Evolutionary conservation across 208 protist genomes (phyloP).

Genomic region (Trypanosoma melophagium): DNA sequence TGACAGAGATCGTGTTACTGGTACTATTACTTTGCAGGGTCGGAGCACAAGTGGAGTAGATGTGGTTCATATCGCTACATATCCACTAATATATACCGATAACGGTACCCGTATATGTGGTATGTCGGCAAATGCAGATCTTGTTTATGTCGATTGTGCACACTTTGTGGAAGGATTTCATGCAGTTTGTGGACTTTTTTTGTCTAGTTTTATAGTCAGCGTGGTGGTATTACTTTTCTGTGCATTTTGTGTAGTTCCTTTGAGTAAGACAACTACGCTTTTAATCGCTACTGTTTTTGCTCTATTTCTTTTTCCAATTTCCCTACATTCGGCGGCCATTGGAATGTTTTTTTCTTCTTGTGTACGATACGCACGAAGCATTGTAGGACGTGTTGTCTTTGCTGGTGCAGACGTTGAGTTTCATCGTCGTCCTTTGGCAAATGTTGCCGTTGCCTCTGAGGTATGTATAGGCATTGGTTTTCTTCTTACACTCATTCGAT

Average conservation of each 20-base stretch:
- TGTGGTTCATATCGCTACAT: conserved; percentile 37
- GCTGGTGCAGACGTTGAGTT: conserved; percentile 18
- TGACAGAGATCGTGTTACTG: conserved; percentile 27
- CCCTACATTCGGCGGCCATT: conserved; percentile 48
- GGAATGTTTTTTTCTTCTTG: conserved; percentile 42
- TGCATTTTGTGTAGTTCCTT: conserved; percentile 40
- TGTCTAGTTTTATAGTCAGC: conserved; percentile 50
- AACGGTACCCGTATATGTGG: conserved; percentile 28
- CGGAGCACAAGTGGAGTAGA: neutral
- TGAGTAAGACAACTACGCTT: conserved; percentile 31
- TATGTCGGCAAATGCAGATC: conserved; percentile 29
- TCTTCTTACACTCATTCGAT: conserved; percentile 34
- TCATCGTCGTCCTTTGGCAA: conserved; percentile 30
- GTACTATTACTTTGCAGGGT: conserved; percentile 32
- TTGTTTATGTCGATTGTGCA: conserved; percentile 37
- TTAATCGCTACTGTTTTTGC: conserved; percentile 32
- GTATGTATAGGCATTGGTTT: conserved; percentile 34
- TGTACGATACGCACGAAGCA: conserved; percentile 36
- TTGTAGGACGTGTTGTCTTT: neutral
- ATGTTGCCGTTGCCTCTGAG: conserved; percentile 49
- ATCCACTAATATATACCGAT: conserved; percentile 34
- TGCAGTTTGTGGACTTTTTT: conserved; percentile 45
- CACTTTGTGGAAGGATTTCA: conserved; percentile 59
- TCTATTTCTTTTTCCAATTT: conserved; percentile 30
- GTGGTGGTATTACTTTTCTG: conserved; percentile 32